Conservation (phyloP, 805 yeast genomes). For the Scheffersomyces ergatensis region DNA sequence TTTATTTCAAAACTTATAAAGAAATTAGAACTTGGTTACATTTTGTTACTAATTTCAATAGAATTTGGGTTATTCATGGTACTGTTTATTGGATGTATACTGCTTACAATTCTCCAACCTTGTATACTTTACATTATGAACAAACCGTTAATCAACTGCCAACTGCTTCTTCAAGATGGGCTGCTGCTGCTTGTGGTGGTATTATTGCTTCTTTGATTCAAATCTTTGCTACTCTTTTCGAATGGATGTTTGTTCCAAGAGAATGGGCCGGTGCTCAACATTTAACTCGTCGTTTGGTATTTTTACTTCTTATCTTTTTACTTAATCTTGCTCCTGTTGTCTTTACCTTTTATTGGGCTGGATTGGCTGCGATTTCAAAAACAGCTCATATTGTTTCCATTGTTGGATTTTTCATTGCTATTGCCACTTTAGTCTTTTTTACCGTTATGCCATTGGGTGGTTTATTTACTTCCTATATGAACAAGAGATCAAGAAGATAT, state of each 20-base stretch:
- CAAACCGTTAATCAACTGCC: slow-evolving; percentile 86
- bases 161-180: slow-evolving; percentile 88
- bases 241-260: slow-evolving; percentile 96
- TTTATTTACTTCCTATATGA: slow-evolving; percentile 87
- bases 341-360: slow-evolving; percentile 81
- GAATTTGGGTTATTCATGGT: slow-evolving; percentile 96
- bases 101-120: slow-evolving; percentile 87
- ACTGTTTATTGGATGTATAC: slow-evolving; percentile 92
- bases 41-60: slow-evolving; percentile 89
- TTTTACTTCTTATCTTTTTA: slow-evolving; percentile 62
- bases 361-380: slow-evolving; percentile 59
- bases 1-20: slow-evolving; percentile 91
- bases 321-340: slow-evolving; percentile 83
- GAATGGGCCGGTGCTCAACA: slow-evolving; percentile 99
- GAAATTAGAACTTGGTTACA: slow-evolving; percentile 99
- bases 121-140: slow-evolving; percentile 83
- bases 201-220: slow-evolving; percentile 78
- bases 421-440: slow-evolving; percentile 81
- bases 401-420: slow-evolving; percentile 84
- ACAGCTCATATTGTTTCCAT: slow-evolving; percentile 79
- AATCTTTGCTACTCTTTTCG: slow-evolving; percentile 82
- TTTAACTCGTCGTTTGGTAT: slow-evolving; percentile 80
- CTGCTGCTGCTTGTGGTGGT: slow-evolving; percentile 92
- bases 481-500: slow-evolving; percentile 80
- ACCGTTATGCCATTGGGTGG: slow-evolving; percentile 97